phyloP scores from a whole-genome alignment of 306 rosid species.

The Rosa persica region DNA sequence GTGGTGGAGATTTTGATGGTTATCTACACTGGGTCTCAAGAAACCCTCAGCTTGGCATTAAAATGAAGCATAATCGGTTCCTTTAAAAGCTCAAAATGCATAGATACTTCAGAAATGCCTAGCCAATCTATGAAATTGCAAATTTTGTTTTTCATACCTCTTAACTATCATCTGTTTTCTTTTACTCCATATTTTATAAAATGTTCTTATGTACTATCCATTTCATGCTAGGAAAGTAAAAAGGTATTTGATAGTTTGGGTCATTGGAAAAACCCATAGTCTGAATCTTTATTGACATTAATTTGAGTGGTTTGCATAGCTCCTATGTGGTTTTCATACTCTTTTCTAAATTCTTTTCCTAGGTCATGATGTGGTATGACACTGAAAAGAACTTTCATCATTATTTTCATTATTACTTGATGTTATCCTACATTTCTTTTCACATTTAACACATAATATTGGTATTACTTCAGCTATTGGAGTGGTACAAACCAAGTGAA shows the following conservation, averaged over 20 bases:
- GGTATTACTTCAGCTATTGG: slow-evolving; percentile 59
- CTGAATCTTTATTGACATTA: background rate
- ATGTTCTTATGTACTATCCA: background rate
- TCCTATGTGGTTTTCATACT: background rate
- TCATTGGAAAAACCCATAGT: background rate
- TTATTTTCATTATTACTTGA: background rate
- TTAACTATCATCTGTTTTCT: background rate
- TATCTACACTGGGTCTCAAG: slow-evolving; percentile 79
- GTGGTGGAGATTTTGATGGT: slow-evolving; percentile 88
- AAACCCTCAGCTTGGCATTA: slow-evolving; percentile 54
- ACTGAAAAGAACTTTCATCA: background rate
- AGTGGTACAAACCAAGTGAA: slow-evolving; percentile 48
- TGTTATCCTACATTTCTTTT: background rate
- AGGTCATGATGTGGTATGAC: background rate
- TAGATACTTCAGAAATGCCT: background rate
- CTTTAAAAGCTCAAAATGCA: background rate
- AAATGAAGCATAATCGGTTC: background rate
- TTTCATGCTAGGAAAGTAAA: background rate
- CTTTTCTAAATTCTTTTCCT: background rate
- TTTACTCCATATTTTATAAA: background rate
- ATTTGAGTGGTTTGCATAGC: background rate
- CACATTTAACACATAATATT: slow-evolving; percentile 15
- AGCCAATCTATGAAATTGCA: no score
- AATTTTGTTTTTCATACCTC: no score
- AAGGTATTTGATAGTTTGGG: background rate